Evolutionary conservation across 179 eudicot genomes (phyloP).

Genomic region (Beta lomatogona): DNA sequence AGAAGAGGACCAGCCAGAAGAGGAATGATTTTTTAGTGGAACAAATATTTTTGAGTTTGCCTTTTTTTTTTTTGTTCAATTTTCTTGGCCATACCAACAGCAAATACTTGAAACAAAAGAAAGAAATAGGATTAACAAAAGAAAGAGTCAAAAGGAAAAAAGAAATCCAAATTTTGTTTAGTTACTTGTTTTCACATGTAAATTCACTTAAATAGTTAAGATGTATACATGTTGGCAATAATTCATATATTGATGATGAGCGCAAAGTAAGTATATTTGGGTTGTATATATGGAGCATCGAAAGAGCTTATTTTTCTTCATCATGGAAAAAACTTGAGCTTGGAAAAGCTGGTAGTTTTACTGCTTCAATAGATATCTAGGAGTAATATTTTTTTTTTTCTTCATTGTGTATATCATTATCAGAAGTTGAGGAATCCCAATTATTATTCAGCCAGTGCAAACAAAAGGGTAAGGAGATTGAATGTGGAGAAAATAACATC

Average conservation of each 20-base stretch:
- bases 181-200: neutral
- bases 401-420: no score
- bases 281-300: neutral
- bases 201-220: neutral
- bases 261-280: neutral
- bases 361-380: no score
- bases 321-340: neutral
- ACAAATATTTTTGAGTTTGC: slow-evolving; percentile 1
- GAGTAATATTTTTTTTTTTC: no score
- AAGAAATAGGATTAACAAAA: neutral
- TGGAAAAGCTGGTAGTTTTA: neutral
- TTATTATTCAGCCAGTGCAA: no score
- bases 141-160: neutral
- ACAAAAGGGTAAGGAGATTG: no score
- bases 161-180: slow-evolving; percentile 7
- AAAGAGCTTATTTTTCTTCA: neutral
- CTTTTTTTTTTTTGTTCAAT: neutral
- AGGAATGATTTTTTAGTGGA: slow-evolving; percentile 10
- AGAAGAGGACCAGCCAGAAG: slow-evolving; percentile 15
- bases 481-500: no score
- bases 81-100: slow-evolving; percentile 5
- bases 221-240: neutral
- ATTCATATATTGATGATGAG: neutral
- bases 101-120: neutral
- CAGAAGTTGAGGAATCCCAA: no score